Evolutionary conservation across 176 grass and related monocot species (phyloP), one percentile per base, ranked within the genome.

Genomic region (Avena sativa): DNA sequence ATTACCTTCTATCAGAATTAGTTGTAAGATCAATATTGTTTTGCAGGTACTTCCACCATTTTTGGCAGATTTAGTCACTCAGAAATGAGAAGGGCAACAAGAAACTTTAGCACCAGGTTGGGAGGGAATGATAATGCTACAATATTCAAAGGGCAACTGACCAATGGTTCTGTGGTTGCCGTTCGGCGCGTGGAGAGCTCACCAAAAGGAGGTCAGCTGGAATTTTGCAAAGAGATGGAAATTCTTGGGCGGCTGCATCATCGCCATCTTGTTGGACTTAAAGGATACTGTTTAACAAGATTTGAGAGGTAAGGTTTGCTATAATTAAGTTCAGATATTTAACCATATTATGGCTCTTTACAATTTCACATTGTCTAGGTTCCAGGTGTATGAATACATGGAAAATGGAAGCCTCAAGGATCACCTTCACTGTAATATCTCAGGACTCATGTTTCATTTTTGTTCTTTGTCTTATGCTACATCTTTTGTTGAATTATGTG

Each of bases 391-490:
- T 82, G 93, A 98, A 81, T 91, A 90, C 87, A 91, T 98, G 96
- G 96, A 95, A 90, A 95, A 98, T 84, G 96, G 93, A 91, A 98
- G 93, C 85, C 88, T 98, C 43, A 89, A 94, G 49, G 93, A 98
- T 80, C 86, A 91, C 59, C 90, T 98, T 79, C 92, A 96, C 73
- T 92, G 96, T 98, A 94, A 92, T 80, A 79, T 58, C 59, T 94
- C 23, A 76, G 76, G 61, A 88, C 66, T 94, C 16, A 59, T 89
- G 67, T 92, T 80, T 43, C 30, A 51, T 73, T 68, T 38, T 88
- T 67, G 79, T 73, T 80, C 75, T 77, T 49, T 49, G 51, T 86
- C 75, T 84, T 80, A 43, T 73, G 49, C 26, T 65, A 67, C 58
- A 78, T 51, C 5, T 60, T 79, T 85, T 87, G 62, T 74, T 70